Percentiles rank a stretch among this genome's conserved stretches.
phyloP scores from a whole-genome alignment of 768 basidiomycete species.

The Scleroderma bovista region DNA sequence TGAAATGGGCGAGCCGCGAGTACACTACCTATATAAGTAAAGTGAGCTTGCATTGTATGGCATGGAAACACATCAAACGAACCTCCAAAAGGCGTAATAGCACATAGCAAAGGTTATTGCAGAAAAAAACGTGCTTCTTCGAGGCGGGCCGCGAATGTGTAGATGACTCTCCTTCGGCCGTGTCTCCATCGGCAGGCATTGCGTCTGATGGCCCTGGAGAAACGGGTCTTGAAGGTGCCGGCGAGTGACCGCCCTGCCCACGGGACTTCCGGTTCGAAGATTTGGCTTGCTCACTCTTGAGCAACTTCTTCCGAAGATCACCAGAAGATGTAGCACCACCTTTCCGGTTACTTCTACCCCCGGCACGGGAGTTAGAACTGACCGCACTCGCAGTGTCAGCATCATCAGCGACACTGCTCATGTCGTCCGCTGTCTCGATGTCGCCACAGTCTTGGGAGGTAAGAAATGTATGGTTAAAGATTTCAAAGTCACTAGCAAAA shows the following conservation, averaged over 20 bases:
- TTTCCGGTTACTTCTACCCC: conserved; percentile 36
- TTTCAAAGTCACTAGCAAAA: conserved; percentile 65
- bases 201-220: conserved; percentile 53
- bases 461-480: conserved; percentile 67
- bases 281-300: conserved; percentile 83
- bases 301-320: conserved; percentile 71
- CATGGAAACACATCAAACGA: conserved; percentile 17
- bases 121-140: conserved; percentile 68
- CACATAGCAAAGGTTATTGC: conserved; percentile 85
- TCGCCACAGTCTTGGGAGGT: conserved; percentile 57
- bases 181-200: conserved; percentile 29
- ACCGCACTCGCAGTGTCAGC: conserved; percentile 28
- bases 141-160: conserved; percentile 29
- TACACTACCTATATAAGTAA: conserved; percentile 60
- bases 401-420: conserved; percentile 32
- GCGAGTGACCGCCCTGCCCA: conserved; percentile 46
- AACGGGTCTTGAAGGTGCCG: conserved; percentile 53
- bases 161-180: conserved; percentile 7
- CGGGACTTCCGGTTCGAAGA: conserved; percentile 55
- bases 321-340: conserved; percentile 36
- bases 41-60: background rate
- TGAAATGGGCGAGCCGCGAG: conserved; percentile 74
- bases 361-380: conserved; percentile 21
- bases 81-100: conserved; percentile 86
- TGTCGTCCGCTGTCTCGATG: conserved; percentile 50